Percentiles rank a stretch among this genome's conserved stretches.
Conservation (phyloP, 2,329 filamentous ascomycete species). For the Botrytis hyacinthi region DNA sequence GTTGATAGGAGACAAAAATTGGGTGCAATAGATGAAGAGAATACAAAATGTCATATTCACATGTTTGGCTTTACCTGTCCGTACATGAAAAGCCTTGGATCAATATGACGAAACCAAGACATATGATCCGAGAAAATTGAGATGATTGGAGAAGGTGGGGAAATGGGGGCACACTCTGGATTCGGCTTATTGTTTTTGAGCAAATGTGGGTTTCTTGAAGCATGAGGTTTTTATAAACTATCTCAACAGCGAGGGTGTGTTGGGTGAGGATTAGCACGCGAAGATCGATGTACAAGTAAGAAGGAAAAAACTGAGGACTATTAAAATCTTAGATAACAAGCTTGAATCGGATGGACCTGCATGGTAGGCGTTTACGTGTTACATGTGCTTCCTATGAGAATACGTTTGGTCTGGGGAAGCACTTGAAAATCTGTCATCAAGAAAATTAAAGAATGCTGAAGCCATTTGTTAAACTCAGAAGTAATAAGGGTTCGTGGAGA, state of each 20-base stretch:
- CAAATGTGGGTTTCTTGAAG: neutral
- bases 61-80: neutral
- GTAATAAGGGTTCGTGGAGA: neutral
- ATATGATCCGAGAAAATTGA: slow-evolving; percentile 1
- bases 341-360: slow-evolving; percentile 20
- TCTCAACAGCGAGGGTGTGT: neutral
- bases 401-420: neutral
- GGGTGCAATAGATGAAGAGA: slow-evolving; percentile 9
- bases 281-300: neutral
- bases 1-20: neutral
- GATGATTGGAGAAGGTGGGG: slow-evolving; percentile 15
- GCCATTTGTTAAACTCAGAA: neutral
- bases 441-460: neutral
- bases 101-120: slow-evolving; percentile 19
- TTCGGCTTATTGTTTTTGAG: neutral
- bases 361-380: slow-evolving; percentile 2
- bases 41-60: slow-evolving; percentile 17
- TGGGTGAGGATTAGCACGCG: neutral
- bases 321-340: neutral
- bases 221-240: slow-evolving; percentile 5
- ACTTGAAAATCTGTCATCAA: neutral
- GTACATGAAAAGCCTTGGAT: neutral
- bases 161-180: neutral
- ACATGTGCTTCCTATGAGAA: slow-evolving; percentile 3
- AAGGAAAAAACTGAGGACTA: neutral